A percentile compares a stretch with the other conserved stretches of the same genome.
Conservation (phyloP, 148 eudicot species). For the Arbutus unedo region DNA sequence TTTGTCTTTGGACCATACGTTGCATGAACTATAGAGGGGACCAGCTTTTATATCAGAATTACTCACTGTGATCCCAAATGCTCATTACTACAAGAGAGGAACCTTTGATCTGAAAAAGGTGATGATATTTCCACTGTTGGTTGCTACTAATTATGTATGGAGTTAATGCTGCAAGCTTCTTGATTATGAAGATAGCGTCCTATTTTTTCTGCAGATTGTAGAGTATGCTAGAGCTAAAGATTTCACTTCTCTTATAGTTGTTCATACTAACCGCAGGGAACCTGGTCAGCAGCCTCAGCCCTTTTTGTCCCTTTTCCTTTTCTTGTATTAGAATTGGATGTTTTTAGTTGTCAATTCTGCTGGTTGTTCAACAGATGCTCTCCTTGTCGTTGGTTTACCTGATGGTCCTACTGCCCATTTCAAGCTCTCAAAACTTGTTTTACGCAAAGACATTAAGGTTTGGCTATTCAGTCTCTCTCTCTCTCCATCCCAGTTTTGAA, state of each 20-base stretch:
- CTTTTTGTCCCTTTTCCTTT: background rate
- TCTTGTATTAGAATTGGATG: background rate
- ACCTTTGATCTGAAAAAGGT: slow-evolving; percentile 17
- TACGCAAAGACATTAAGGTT: slow-evolving; percentile 94
- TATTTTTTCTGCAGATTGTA: slow-evolving; percentile 53
- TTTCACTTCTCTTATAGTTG: slow-evolving; percentile 78
- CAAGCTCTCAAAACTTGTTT: slow-evolving; percentile 77
- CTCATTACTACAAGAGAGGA: slow-evolving; percentile 81
- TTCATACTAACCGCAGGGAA: slow-evolving; percentile 89
- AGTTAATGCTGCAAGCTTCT: slow-evolving; percentile 10
- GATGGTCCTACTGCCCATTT: slow-evolving; percentile 98
- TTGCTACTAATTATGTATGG: slow-evolving; percentile 26
- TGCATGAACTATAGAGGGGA: slow-evolving; percentile 59
- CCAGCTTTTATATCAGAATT: slow-evolving; percentile 81
- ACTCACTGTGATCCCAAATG: slow-evolving; percentile 75
- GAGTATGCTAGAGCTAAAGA: slow-evolving; percentile 80
- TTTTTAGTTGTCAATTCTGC: background rate
- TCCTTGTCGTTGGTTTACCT: slow-evolving; percentile 73
- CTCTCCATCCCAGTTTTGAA: background rate
- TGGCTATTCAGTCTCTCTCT: background rate
- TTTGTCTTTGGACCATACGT: background rate
- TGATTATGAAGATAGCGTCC: background rate
- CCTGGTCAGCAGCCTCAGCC: slow-evolving; percentile 50
- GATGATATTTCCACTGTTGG: background rate
- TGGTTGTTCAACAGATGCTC: slow-evolving; percentile 62